Base-by-base conservation (phyloP, 805 yeast species). In the Lachancea cidri region DNA sequence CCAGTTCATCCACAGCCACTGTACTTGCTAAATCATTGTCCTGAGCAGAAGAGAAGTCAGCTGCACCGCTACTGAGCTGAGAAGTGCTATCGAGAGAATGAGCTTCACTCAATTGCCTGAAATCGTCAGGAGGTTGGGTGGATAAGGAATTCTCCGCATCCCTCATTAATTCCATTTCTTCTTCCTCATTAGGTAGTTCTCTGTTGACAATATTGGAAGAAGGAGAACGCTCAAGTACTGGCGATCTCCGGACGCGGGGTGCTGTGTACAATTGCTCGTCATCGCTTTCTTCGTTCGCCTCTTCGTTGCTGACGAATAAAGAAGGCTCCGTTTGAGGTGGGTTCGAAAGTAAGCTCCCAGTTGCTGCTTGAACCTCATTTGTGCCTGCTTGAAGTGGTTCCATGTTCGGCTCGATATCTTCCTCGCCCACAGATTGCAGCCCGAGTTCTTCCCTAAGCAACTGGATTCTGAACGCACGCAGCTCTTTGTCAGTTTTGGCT, bases 391-490 rank as follows among this genome's bases (percentile, higher is more conserved):
- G 20, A 22, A 9, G 29, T 18, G 18, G 16, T 9, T 16, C n/a
- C 18, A 11, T 18, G 20, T 2, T 16, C 20, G 29, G n/a, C 29
- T 17, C 5, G 36, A 5, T n/a, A 14, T 29, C 42, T 27, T 40
- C 45, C 19, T 39, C 50, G 8, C 33, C 40, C 4, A 9, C 39
- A 6, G 36, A 15, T 15, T 17, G 27, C 17, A 44, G 35, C 4
- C 50, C 53, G 52, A 59, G 53, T 42, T 76, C 81, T 16, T 64
- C 62, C 19, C 64, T 56, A 11, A 72, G 58, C 42, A 62, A 54
- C 11, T 54, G 58, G 32, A 67, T 58, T 51, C 79, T 64, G 46
- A 71, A 64, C 2, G 60, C 66, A 43, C 68, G 69, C 22, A 77
- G 60, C 11, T 59, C 62, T 14, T 66, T 60, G 17, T 73, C 62